Base-by-base conservation (phyloP, 192 early-diverging fungal genomes). In the Backusella macrospora region DNA sequence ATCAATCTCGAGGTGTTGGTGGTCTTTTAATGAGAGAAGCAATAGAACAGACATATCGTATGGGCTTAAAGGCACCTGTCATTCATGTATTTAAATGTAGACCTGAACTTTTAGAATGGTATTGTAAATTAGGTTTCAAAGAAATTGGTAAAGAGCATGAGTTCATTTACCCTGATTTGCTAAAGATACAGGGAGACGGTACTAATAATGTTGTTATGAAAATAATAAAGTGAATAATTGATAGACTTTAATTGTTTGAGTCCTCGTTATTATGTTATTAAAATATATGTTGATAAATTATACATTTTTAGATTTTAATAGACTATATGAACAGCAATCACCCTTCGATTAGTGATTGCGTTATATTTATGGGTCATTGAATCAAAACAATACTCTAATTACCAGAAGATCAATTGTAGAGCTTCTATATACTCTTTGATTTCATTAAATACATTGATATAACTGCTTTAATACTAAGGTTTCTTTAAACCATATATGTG, bases 41-140 rank as follows among this genome's bases (percentile, higher is more conserved):
- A 43, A 66, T 66, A 5, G 16, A 12, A 4, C 18, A 66, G 0
- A 42, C 12, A 12, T 18, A 21, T 13, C 10, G 10, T 4, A 40
- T 66, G 43, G n/a, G 40, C 5, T 43, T 43, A 21, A 66, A 40
- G 10, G 12, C 40, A 12, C 12, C 65, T 5, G 40, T 40, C 12
- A 39, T 66, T 5, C 65, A 66, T 42, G 65, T 66, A 13, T 42
- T 66, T 43, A n/a, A 66, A 43, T 38, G 65, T 66, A 21, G 38
- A 21, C 8, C 40, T 10, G 65, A 66, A 9, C 40, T 66, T 12
- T 66, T 66, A 39, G 5, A 12, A 6, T 40, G 65, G 65, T 66
- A 66, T 5, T 10, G 40, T 3, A 8, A 21, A 12, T 43, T 66
- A 9, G 65, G 65, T 18, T 66, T 43, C 18, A 40, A 66, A 18